Conservation (phyloP, 2,329 filamentous ascomycete species). For the Trichoderma sp. region DNA sequence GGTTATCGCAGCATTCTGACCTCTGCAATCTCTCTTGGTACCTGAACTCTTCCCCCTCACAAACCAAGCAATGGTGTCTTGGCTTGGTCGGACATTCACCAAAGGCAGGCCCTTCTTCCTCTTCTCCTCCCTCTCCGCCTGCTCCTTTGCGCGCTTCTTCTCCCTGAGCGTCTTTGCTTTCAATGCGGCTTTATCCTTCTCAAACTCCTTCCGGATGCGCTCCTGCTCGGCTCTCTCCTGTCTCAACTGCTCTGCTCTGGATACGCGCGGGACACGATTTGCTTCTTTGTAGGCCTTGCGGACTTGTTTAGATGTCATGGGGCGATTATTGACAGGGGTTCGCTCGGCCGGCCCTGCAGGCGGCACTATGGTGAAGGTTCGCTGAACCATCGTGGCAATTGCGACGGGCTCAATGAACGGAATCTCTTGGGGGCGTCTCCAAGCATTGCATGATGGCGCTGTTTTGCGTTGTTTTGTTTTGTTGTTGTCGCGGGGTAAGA, state of each 20-base stretch:
- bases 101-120: constrained; percentile 52
- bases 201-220: constrained; percentile 51
- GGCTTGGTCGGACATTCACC: constrained; percentile 53
- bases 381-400: constrained; percentile 35
- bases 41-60: constrained; percentile 37
- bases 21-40: constrained; percentile 32
- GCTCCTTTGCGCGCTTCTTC: constrained; percentile 54
- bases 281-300: constrained; percentile 39
- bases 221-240: constrained; percentile 51
- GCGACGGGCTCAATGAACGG: neutral
- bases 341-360: constrained; percentile 27
- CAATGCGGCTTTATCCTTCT: constrained; percentile 46
- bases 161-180: constrained; percentile 51
- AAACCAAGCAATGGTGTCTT: constrained; percentile 56
- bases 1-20: neutral
- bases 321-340: constrained; percentile 24
- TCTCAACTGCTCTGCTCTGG: constrained; percentile 38
- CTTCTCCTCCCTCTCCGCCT: constrained; percentile 48
- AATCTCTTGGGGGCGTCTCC: neutral
- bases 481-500: constrained; percentile 13
- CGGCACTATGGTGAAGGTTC: constrained; percentile 46
- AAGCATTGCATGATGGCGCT: constrained; percentile 1
- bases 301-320: constrained; percentile 44
- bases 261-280: constrained; percentile 37
- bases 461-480: neutral